Evolutionary conservation across 164 flowering plant genomes (phyloP).

Genomic region (Nymphaea thermarum): DNA sequence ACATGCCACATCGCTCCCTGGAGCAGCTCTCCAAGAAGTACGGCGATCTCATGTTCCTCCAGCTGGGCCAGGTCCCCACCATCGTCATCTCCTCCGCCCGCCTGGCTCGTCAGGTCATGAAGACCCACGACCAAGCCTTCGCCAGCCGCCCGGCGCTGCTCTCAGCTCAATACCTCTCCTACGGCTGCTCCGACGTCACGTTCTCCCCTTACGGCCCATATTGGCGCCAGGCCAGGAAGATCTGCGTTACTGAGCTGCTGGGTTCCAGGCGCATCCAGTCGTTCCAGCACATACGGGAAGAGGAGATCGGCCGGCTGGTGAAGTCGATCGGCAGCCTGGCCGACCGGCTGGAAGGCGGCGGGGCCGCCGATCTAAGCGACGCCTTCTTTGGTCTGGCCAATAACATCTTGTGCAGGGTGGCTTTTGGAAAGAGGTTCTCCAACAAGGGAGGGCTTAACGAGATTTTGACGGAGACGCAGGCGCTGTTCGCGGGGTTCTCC

Average conservation of each 20-base stretch:
- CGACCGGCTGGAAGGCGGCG: not conserved
- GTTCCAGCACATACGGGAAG: slow-evolving; percentile 1
- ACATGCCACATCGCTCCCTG: not conserved
- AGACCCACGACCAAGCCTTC: not conserved
- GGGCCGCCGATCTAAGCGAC: slow-evolving; percentile 1
- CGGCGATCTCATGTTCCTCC: not conserved
- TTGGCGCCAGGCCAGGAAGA: not conserved
- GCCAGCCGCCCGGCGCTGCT: not conserved
- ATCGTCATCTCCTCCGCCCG: not conserved
- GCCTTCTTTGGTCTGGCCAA: not conserved
- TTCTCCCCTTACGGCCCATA: not conserved
- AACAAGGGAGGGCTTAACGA: slow-evolving; percentile 16
- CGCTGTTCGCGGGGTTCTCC: slow-evolving; percentile 40
- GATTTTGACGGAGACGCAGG: slow-evolving; percentile 40
- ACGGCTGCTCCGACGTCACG: not conserved
- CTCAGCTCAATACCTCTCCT: not conserved
- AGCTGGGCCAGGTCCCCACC: not conserved
- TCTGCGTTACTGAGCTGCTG: not conserved
- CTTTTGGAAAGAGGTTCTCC: not conserved
- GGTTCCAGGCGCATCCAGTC: slow-evolving; percentile 1
- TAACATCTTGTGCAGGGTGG: slow-evolving; percentile 5
- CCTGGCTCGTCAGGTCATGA: not conserved
- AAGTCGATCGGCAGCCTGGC: not conserved
- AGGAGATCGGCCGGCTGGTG: not conserved
- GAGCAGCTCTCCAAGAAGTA: not conserved